Base-by-base conservation (phyloP, 768 basidiomycete genomes). In the Tylopilus sp. region DNA sequence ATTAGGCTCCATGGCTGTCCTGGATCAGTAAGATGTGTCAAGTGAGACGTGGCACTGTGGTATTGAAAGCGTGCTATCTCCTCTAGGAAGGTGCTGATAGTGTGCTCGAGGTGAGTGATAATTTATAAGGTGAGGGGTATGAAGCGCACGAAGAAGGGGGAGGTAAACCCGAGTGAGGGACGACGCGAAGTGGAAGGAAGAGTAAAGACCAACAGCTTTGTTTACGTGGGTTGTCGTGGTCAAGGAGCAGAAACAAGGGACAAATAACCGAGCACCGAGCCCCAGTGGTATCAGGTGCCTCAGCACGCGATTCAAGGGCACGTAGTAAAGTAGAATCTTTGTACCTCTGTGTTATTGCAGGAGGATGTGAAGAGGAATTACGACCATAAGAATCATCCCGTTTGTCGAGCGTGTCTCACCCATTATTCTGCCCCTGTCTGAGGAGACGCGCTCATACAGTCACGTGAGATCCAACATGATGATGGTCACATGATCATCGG, bases 401-500 rank as follows among this genome's bases (percentile, higher is more conserved):
- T n/a, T n/a, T n/a, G n/a, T 24, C 34, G 41, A 25, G 30, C 14
- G 43, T 63, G 59, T 59, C 56, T 66, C 53, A 56, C 6, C 41
- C 53, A 33, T 64, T 58, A 38, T 55, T 47, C 36, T 51, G 50
- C 14, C 25, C 52, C n/a, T 33, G 40, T 25, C 24, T 17, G n/a
- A 51, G 9, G 41, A 25, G 54, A n/a, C 58, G 48, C 48, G 55
- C 10, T 34, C n/a, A 17, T 5, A 22, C 0, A 14, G 38, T 61
- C 63, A 67, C 53, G 57, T 68, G 64, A 47, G 6, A 0, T 12
- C 1, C 0, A 13, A 55, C 55, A 48, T 53, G 54, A 41, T 19
- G 24, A 45, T 36, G 45, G 14, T 58, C 66, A 68, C 58, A 29
- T 67, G 66, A 59, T 29, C 21, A 12, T 19, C 36, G 22, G 9